These are phyloP conservation scores for Xylaria sp. DNA, from an alignment of 2,329 filamentous ascomycete genomes.

Conservation along the genomic window DNA sequence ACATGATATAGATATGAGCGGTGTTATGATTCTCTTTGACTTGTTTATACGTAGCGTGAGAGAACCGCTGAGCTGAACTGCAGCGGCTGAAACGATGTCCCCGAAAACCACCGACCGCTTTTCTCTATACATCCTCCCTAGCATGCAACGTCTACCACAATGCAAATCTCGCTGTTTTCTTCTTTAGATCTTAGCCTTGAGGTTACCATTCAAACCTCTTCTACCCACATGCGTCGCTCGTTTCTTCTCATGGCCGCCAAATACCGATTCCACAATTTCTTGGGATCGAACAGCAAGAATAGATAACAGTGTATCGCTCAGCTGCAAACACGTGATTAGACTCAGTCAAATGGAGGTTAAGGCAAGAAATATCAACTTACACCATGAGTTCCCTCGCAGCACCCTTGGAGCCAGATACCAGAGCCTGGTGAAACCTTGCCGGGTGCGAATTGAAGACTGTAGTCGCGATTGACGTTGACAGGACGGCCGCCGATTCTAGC, in stretches of 20 bases:
- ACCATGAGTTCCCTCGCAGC: slow-evolving; percentile 91
- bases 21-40: background rate
- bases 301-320: slow-evolving; percentile 47
- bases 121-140: slow-evolving; percentile 23
- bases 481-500: slow-evolving; percentile 62
- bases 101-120: slow-evolving; percentile 9
- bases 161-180: slow-evolving; percentile 18
- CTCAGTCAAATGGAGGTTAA: background rate
- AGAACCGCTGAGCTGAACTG: background rate
- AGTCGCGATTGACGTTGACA: slow-evolving; percentile 74
- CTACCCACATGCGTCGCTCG: slow-evolving; percentile 1
- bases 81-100: background rate
- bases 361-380: slow-evolving; percentile 63
- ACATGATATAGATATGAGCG: background rate
- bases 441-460: slow-evolving; percentile 76
- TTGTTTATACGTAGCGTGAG: background rate
- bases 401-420: slow-evolving; percentile 92
- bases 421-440: slow-evolving; percentile 76
- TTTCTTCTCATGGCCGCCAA: slow-evolving; percentile 33
- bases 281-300: slow-evolving; percentile 45
- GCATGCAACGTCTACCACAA: slow-evolving; percentile 16
- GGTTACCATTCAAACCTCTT: slow-evolving; percentile 1
- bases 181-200: slow-evolving; percentile 2
- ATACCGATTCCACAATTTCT: slow-evolving; percentile 47
- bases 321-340: slow-evolving; percentile 31